These are phyloP conservation scores for Chlorella sorokiniana DNA, from an alignment of 139 green algal genomes.

Conservation along the genomic window DNA sequence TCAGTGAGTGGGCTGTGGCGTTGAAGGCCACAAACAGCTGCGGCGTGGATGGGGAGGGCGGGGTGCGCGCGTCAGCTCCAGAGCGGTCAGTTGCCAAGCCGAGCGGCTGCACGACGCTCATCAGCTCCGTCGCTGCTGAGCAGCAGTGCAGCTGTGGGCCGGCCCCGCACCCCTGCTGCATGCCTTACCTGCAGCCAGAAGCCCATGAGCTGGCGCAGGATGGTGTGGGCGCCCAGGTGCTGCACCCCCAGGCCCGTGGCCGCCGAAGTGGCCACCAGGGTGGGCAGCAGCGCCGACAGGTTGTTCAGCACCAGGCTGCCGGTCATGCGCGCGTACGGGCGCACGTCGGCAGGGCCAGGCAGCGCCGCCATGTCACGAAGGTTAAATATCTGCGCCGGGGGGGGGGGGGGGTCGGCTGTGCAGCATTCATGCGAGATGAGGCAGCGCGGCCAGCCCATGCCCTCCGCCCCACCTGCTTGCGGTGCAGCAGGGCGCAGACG, in stretches of 20 bases:
- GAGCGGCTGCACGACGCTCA: background rate
- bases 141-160: background rate
- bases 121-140: background rate
- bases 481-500: constrained; percentile 39
- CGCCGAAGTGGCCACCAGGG: constrained; percentile 34
- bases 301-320: constrained; percentile 28
- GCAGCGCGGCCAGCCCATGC: background rate
- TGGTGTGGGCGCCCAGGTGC: constrained; percentile 40
- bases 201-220: constrained; percentile 43
- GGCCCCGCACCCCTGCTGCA: background rate
- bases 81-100: background rate
- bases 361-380: constrained; percentile 23
- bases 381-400: constrained; percentile 12
- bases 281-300: constrained; percentile 40
- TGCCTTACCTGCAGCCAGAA: constrained; percentile 40
- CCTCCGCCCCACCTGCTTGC: constrained; percentile 28
- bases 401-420: background rate
- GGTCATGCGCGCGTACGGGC: constrained; percentile 35
- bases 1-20: constrained; percentile 38
- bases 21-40: constrained; percentile 44
- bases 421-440: background rate
- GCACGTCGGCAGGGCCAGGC: background rate
- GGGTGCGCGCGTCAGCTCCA: background rate
- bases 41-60: too few species aligned
- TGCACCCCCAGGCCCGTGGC: constrained; percentile 35